A percentile compares a stretch with the other conserved stretches of the same genome.
Conservation (phyloP, 2,329 filamentous ascomycete species). For the Ophiostoma piceae region DNA sequence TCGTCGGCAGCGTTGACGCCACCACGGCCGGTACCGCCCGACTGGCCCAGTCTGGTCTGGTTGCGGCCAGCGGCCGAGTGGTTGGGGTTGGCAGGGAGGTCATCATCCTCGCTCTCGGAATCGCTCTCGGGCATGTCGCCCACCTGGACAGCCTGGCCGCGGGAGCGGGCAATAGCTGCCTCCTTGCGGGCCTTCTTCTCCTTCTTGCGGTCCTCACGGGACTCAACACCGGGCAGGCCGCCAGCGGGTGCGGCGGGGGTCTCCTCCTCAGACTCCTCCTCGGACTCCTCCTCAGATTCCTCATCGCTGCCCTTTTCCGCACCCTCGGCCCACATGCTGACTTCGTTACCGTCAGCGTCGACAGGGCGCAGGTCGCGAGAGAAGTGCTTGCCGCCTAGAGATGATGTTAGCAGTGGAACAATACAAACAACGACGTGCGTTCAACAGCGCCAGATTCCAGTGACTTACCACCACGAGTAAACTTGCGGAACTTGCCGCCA, state of each 20-base stretch:
- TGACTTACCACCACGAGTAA: conserved; percentile 74
- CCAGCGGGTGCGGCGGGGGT: conserved; percentile 40
- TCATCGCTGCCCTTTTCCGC: conserved; percentile 40
- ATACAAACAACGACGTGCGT: neutral
- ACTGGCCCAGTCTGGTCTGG: conserved; percentile 44
- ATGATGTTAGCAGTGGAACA: neutral
- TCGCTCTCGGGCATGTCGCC: conserved; percentile 79
- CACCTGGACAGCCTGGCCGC: conserved; percentile 65
- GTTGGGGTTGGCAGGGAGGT: conserved; percentile 84
- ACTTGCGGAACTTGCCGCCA: conserved; percentile 92
- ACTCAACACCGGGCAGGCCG: conserved; percentile 35
- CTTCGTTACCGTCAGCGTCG: conserved; percentile 81
- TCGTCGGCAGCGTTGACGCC: conserved; percentile 40
- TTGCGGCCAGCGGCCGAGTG: conserved; percentile 70
- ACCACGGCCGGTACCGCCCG: conserved; percentile 34
- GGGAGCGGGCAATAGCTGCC: conserved; percentile 57
- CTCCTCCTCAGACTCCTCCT: conserved; percentile 50
- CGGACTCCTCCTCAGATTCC: conserved; percentile 46
- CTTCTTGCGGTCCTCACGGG: conserved; percentile 85
- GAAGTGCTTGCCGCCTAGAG: conserved; percentile 84
- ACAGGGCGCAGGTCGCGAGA: conserved; percentile 84
- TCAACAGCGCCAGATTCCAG: neutral
- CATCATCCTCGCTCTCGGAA: conserved; percentile 46
- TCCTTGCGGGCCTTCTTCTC: conserved; percentile 72
- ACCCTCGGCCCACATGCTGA: conserved; percentile 78